Percentiles rank a stretch among this genome's conserved stretches.
Conservation (phyloP, 2,329 filamentous ascomycete genomes). For the Boeremia exigua region DNA sequence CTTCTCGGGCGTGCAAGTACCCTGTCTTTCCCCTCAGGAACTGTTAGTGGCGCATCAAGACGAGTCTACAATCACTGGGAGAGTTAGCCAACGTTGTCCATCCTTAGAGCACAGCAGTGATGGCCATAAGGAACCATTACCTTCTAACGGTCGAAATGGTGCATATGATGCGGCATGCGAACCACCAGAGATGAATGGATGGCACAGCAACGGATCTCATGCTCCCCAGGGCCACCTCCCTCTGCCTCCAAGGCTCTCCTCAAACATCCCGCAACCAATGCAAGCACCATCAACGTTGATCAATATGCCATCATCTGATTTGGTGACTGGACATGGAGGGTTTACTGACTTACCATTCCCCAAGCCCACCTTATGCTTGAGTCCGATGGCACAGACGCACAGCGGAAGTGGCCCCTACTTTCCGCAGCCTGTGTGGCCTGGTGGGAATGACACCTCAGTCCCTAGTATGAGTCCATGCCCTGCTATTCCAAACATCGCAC, state of each 20-base stretch:
- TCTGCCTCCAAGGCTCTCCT: background rate
- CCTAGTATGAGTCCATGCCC: too few species aligned
- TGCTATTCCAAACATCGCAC: background rate
- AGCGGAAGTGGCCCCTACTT: background rate
- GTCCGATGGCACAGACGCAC: background rate
- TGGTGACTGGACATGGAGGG: background rate
- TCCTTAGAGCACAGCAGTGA: slow-evolving; percentile 3
- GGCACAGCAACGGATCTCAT: background rate
- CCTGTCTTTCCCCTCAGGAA: background rate
- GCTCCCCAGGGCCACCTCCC: background rate
- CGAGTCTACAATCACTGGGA: background rate
- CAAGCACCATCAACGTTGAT: background rate
- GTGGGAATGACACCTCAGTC: background rate
- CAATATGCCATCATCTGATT: background rate
- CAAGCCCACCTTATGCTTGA: background rate
- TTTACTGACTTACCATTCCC: too few species aligned
- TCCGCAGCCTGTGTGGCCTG: background rate
- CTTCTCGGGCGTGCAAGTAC: background rate
- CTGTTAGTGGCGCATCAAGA: too few species aligned
- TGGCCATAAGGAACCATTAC: slow-evolving; percentile 2
- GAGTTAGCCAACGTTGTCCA: background rate
- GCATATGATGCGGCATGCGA: background rate
- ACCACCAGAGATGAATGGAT: background rate
- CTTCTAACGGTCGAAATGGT: background rate
- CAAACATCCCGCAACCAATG: background rate